phyloP scores from a whole-genome alignment of 495 filamentous ascomycete species.

The Penicillium tannophilum region DNA sequence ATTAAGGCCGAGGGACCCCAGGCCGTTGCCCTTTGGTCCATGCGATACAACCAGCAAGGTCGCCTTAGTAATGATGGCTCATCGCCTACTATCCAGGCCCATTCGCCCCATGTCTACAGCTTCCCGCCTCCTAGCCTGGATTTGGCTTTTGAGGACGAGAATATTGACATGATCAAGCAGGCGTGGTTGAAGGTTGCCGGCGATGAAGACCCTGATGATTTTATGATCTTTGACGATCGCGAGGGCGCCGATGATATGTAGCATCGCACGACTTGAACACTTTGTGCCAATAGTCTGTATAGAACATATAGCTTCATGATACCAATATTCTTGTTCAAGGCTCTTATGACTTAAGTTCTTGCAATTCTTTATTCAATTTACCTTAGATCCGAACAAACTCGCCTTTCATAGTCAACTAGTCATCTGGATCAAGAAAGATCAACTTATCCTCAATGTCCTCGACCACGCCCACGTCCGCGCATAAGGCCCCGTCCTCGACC shows the following conservation, averaged over 20 bases:
- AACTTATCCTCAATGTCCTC: not conserved
- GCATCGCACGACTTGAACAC: not conserved
- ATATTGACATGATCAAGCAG: slow-evolving; percentile 59
- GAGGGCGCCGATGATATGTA: slow-evolving; percentile 33
- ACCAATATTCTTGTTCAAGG: not conserved
- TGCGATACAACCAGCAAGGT: slow-evolving; percentile 62
- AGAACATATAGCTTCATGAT: slow-evolving; percentile 3
- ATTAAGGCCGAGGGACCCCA: slow-evolving; percentile 39
- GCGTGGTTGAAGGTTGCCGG: slow-evolving; percentile 66
- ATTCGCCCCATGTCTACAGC: slow-evolving; percentile 31
- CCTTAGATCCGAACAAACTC: not conserved
- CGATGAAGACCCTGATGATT: slow-evolving; percentile 50
- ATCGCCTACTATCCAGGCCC: slow-evolving; percentile 13
- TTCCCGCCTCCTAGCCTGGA: slow-evolving; percentile 60
- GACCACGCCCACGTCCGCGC: not conserved
- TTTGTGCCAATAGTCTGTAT: not conserved
- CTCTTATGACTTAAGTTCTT: not conserved
- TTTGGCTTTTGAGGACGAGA: slow-evolving; percentile 69
- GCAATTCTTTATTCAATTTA: not conserved
- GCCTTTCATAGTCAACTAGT: too few relatives aligned
- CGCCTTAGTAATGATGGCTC: slow-evolving; percentile 22
- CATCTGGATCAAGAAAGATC: not conserved
- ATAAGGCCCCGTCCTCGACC: not conserved
- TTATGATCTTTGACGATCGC: slow-evolving; percentile 63
- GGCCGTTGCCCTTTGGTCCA: slow-evolving; percentile 56